Evolutionary conservation across 2,329 filamentous ascomycete species (phyloP).

Genomic region (Hypoxylon sp.): DNA sequence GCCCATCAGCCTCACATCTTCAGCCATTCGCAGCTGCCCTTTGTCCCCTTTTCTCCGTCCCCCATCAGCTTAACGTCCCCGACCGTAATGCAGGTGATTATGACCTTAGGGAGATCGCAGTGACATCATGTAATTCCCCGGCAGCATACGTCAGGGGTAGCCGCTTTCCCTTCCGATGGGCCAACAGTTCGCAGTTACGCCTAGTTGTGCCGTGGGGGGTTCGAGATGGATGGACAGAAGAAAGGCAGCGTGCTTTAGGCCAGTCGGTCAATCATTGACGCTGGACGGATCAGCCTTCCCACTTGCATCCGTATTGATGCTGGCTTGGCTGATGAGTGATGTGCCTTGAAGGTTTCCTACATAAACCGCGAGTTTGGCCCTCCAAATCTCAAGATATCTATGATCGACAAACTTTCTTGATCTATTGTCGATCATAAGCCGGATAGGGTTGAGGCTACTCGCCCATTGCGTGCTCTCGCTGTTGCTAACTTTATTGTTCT

Average conservation of each 20-base stretch:
- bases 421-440: slow-evolving; percentile 23
- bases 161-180: slow-evolving; percentile 9
- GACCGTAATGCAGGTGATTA: slow-evolving; percentile 10
- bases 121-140: slow-evolving; percentile 40
- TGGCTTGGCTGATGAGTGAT: background rate
- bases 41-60: background rate
- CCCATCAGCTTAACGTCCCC: background rate
- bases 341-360: slow-evolving; percentile 27
- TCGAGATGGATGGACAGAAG: slow-evolving; percentile 6
- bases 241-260: slow-evolving; percentile 7
- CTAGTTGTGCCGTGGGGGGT: slow-evolving; percentile 27
- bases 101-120: slow-evolving; percentile 5
- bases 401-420: slow-evolving; percentile 26
- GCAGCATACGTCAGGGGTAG: slow-evolving; percentile 21
- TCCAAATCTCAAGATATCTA: slow-evolving; percentile 13
- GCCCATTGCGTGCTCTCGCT: background rate
- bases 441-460: slow-evolving; percentile 6
- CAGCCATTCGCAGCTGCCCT: slow-evolving; percentile 15
- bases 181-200: slow-evolving; percentile 3
- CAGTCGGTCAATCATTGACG: slow-evolving; percentile 4
- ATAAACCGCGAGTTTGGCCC: slow-evolving; percentile 28
- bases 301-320: background rate
- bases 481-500: slow-evolving; percentile 8
- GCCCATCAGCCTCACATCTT: slow-evolving; percentile 31
- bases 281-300: no score